Base-by-base conservation (phyloP, 208 protist genomes). In the Wallacemonas sp. region DNA sequence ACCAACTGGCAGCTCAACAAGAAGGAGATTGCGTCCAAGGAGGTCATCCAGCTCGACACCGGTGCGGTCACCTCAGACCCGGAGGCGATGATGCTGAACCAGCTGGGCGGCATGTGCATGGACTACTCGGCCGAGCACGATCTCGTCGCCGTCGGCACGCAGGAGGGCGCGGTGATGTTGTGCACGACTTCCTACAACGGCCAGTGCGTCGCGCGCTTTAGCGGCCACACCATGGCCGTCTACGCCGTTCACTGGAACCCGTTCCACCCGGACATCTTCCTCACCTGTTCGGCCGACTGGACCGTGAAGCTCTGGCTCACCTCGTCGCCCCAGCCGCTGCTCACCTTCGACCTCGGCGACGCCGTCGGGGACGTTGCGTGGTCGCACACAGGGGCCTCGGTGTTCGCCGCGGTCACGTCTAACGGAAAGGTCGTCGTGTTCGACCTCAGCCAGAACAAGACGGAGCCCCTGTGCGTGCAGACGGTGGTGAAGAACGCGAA, bases 251-350 rank as follows among this genome's bases (percentile, higher is more conserved):
- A 89, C 65, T 99, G 97, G 97, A 99, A 99, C 80, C 84, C 79
- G 5, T 99, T 97, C 76, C 96, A 99, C 72, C 84, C 88, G 0
- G 79, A 93, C 64, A 82, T 98, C 33, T 99, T 99, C 80, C 50
- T 98, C 50, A 98, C 97, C 36, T 94, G 87, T 76, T 97, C 92
- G 2, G 95, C 95, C 0, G 98, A 99, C 79, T 99, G 98, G 98
- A 98, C 94, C 11, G 93, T 99, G 20, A 98, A 98, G 75, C 71
- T 99, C 42, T 99, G 97, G 97, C 88, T 98, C 45, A 86, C 92
- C 61, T 86, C 64, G 22, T 87, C 79, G 20, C 81, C 73, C 1
- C 67, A 81, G 45, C 93, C 98, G 26, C 74, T 99, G 10, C 71
- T 98, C 57, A 89, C 88, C n/a, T 99, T 99, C 72, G 97, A 99